phyloP scores from a whole-genome alignment of 2,329 filamentous ascomycete species.

The Setomelanomma holmii region DNA sequence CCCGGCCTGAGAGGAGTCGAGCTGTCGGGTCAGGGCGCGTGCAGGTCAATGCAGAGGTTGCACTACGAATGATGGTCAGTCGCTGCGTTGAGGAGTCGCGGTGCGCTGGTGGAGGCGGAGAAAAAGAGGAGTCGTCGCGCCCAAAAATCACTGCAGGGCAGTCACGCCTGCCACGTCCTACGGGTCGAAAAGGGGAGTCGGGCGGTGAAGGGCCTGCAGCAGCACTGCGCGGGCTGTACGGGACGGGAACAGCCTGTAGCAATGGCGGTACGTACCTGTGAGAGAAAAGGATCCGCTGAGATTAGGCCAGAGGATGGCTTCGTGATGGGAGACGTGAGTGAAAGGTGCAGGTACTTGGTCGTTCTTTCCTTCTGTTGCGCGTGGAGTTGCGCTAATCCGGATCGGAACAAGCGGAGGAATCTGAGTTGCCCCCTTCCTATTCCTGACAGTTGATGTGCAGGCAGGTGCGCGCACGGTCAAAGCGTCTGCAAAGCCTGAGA shows the following conservation, averaged over 20 bases:
- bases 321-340: slow-evolving; percentile 40
- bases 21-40: slow-evolving; percentile 44
- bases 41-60: slow-evolving; percentile 49
- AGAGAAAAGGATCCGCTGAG: slow-evolving; percentile 27
- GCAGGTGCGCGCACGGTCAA: slow-evolving; percentile 31
- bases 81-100: slow-evolving; percentile 27
- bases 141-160: slow-evolving; percentile 29
- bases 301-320: slow-evolving; percentile 38
- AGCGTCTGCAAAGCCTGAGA: slow-evolving; percentile 9
- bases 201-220: slow-evolving; percentile 35
- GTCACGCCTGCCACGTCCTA: slow-evolving; percentile 39
- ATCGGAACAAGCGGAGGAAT: slow-evolving; percentile 30
- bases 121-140: slow-evolving; percentile 25
- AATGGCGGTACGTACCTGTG: slow-evolving; percentile 40
- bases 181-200: slow-evolving; percentile 44
- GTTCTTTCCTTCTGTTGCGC: slow-evolving; percentile 43
- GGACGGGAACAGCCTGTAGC: slow-evolving; percentile 16
- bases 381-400: slow-evolving; percentile 38
- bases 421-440: slow-evolving; percentile 21
- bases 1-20: slow-evolving; percentile 37
- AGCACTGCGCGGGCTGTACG: slow-evolving; percentile 28
- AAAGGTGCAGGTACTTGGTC: slow-evolving; percentile 44
- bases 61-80: slow-evolving; percentile 43
- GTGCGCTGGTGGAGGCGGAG: slow-evolving; percentile 14
- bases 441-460: slow-evolving; percentile 19